A percentile compares a stretch with the other conserved stretches of the same genome.
Evolutionary conservation across 257 asterid genomes (phyloP).

Genomic region (Prunella vulgaris): DNA sequence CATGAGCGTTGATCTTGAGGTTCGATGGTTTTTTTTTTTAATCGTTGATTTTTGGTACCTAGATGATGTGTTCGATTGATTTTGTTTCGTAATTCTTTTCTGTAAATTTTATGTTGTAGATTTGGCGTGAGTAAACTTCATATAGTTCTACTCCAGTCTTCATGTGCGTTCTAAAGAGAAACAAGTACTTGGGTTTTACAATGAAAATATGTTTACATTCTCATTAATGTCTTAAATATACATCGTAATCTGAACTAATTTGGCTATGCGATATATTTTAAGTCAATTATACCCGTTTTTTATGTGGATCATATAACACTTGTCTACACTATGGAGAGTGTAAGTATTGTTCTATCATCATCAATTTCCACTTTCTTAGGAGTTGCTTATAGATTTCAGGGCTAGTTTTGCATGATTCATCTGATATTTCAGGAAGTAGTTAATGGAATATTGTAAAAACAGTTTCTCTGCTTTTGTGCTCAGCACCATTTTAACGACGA

Average conservation of each 20-base stretch:
- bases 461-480: neutral
- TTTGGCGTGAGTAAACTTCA: too few relatives aligned
- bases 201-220: too few relatives aligned
- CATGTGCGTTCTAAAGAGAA: neutral
- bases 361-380: neutral
- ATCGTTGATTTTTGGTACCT: neutral
- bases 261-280: neutral
- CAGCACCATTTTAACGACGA: neutral
- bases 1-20: slow-evolving; percentile 78
- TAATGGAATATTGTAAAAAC: neutral
- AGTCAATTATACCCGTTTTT: neutral
- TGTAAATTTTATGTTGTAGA: neutral
- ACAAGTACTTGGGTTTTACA: neutral
- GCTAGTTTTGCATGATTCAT: too few relatives aligned
- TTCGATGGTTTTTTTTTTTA: slow-evolving; percentile 5
- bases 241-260: neutral
- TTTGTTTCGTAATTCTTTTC: neutral
- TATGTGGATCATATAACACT: neutral
- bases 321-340: neutral
- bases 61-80: neutral
- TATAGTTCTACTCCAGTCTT: neutral
- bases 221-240: neutral
- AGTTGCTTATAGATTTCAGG: neutral
- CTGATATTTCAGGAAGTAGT: neutral
- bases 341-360: neutral